Base-by-base conservation (phyloP, 2,329 filamentous ascomycete species). In the Aspergillus persii region DNA sequence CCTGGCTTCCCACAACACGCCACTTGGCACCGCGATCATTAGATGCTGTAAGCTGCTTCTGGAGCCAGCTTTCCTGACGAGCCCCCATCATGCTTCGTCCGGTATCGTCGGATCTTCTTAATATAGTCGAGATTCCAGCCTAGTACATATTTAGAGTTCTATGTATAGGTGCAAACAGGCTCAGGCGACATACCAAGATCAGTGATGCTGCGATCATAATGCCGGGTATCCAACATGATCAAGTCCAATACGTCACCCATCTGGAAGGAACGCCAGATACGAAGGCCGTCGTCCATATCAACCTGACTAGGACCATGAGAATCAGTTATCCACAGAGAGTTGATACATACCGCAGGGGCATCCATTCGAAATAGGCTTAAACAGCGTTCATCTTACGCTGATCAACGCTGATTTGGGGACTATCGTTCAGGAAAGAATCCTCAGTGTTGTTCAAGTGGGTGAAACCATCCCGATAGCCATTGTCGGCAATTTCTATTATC, bases 61-160 rank as follows among this genome's bases (percentile, higher is more conserved):
- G 89, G 74, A 91, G 88, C 90, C 90, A 92, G 65, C 85, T 84
- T 72, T 92, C 90, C 70, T 92, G 89, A 9, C 83, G 83, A 1
- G 82, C 79, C 2, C 89, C 89, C 88, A 92, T 91, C 64, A 92
- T 76, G 0, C 83, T 84, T 3, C 89, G 84, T 5, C 85, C 83
- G 2, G 87, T 84, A 57, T 92, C 88, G 64, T 91, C 83, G 18
- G 59, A 91, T 88, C 2, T 77, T 66, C 60, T 84, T 79, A 48
- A 89, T 77, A 68, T 89, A 89, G 48, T 84, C 78, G 0, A 81
- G 82, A 68, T 89, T 89, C 80, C 83, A 84, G 63, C 80, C 83
- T 61, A 81, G 26, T 9, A 27, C 1, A 11, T 0, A 5, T 50
- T 8, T 12, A 49, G 15, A 3, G 26, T 29, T 2, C 8, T 2